These are phyloP conservation scores for Leavenworthia alabamica DNA, from an alignment of 345 rosid genomes.

Conservation along the genomic window DNA sequence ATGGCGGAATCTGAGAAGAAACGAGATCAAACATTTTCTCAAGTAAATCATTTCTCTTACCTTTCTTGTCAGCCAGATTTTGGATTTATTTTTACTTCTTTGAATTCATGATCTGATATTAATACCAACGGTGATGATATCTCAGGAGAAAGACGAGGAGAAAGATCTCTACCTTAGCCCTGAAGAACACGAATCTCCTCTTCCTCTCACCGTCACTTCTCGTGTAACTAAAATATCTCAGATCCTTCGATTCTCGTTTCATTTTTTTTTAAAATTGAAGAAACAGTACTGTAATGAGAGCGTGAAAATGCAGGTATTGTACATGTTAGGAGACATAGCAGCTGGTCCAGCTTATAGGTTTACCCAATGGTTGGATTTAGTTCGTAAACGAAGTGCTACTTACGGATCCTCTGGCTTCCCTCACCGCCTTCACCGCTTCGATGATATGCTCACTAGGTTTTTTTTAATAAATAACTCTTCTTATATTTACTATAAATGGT, in stretches of 20 bases:
- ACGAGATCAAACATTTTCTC: conserved; percentile 28
- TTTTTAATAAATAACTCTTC: too few relatives aligned
- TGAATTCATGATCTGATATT: conserved; percentile 20
- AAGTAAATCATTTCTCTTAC: conserved; percentile 4
- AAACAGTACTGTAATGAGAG: not conserved
- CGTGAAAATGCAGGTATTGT: conserved; percentile 60
- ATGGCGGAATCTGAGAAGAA: conserved; percentile 30
- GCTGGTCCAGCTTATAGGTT: conserved; percentile 77
- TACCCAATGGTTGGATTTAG: conserved; percentile 94
- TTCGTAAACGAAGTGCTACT: conserved; percentile 84
- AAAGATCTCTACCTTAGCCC: conserved; percentile 48
- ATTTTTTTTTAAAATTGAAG: not conserved
- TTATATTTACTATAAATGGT: too few relatives aligned
- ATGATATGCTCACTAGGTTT: conserved; percentile 43
- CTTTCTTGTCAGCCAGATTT: conserved; percentile 15
- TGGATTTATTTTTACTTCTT: not conserved
- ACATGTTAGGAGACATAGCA: conserved; percentile 96
- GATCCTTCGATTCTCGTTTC: not conserved
- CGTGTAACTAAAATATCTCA: conserved; percentile 52
- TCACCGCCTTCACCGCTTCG: conserved; percentile 47
- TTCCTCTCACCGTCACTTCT: conserved; percentile 88
- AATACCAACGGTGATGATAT: conserved; percentile 24
- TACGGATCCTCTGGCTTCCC: conserved; percentile 84
- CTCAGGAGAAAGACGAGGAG: conserved; percentile 62
- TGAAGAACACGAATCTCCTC: conserved; percentile 55